A percentile compares a stretch with the other conserved stretches of the same genome.
These are phyloP conservation scores for Magnolia sinica DNA, from an alignment of 164 flowering plant species.

Conservation along the genomic window DNA sequence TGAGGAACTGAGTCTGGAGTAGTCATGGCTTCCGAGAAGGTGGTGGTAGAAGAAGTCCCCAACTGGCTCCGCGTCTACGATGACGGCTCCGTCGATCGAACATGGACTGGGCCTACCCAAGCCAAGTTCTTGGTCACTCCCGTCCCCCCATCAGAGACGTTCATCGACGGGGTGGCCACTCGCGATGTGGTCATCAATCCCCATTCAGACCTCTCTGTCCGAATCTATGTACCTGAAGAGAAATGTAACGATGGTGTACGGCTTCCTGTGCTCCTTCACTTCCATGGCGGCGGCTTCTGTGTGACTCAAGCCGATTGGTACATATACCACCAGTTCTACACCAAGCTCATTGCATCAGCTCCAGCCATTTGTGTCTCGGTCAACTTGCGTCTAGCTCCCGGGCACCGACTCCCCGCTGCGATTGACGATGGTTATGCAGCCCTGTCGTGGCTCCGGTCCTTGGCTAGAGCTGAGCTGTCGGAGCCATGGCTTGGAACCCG, in stretches of 20 bases:
- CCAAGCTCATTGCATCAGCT: conserved; percentile 35
- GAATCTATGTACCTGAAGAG: conserved; percentile 53
- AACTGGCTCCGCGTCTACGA: conserved; percentile 61
- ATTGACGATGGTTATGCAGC: conserved; percentile 47
- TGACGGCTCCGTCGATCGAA: conserved; percentile 67
- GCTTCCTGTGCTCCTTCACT: conserved; percentile 61
- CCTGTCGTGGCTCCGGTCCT: conserved; percentile 56
- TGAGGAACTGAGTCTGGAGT: no score
- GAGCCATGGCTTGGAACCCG: conserved; percentile 41
- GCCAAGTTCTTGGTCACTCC: conserved; percentile 52
- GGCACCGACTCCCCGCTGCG: conserved; percentile 74
- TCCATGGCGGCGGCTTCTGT: conserved; percentile 87
- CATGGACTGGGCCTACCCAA: conserved; percentile 66
- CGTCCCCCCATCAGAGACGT: conserved; percentile 46
- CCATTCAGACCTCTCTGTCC: conserved; percentile 32
- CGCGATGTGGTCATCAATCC: conserved; percentile 35
- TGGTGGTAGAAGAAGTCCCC: conserved; percentile 50
- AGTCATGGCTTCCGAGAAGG: conserved; percentile 14
- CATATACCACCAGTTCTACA: conserved; percentile 60
- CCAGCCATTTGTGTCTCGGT: conserved; percentile 54
- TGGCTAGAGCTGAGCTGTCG: conserved; percentile 29
- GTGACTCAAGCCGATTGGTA: conserved; percentile 60
- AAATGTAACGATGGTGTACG: conserved; percentile 12
- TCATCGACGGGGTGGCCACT: conserved; percentile 53
- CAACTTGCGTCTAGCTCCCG: conserved; percentile 61